These are phyloP conservation scores for Cercospora zeina DNA, from an alignment of 2,329 filamentous ascomycete species.

Conservation along the genomic window DNA sequence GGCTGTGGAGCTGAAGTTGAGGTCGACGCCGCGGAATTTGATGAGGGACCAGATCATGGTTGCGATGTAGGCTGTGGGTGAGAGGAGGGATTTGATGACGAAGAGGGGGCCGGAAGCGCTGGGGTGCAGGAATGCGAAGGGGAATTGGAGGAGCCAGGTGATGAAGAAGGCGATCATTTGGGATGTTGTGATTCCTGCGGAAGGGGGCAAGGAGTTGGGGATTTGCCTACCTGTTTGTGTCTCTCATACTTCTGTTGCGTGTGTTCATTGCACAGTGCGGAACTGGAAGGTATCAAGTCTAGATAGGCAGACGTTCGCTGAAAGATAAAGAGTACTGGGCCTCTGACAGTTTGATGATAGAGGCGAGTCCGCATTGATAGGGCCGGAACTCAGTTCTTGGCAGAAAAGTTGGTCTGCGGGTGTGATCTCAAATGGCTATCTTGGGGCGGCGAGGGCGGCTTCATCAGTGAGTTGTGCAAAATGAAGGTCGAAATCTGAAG, in stretches of 20 bases:
- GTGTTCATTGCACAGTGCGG: not conserved
- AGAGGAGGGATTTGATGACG: constrained; percentile 27
- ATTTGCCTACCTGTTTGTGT: constrained; percentile 25
- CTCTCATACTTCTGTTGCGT: not conserved
- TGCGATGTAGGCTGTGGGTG: constrained; percentile 65
- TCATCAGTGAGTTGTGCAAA: not conserved
- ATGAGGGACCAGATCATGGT: constrained; percentile 86
- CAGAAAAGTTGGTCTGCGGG: not conserved
- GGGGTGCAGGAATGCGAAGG: constrained; percentile 41
- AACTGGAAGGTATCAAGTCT: not conserved
- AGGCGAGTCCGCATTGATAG: constrained; percentile 18
- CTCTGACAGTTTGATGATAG: constrained; percentile 8
- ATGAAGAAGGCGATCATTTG: constrained; percentile 40
- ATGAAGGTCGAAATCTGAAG: not conserved
- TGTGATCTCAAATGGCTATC: not conserved
- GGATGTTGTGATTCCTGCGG: constrained; percentile 39
- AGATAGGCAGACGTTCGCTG: constrained; percentile 20
- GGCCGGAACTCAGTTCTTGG: not conserved
- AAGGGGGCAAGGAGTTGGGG: constrained; percentile 35
- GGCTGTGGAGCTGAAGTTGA: constrained; percentile 17
- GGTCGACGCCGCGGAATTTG: constrained; percentile 25
- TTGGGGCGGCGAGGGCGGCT: not conserved
- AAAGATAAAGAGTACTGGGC: constrained; percentile 14
- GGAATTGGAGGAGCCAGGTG: constrained; percentile 37
- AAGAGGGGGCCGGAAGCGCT: constrained; percentile 35